Conservation (phyloP, 441 rosid species). For the Syzygium syzygioides region DNA sequence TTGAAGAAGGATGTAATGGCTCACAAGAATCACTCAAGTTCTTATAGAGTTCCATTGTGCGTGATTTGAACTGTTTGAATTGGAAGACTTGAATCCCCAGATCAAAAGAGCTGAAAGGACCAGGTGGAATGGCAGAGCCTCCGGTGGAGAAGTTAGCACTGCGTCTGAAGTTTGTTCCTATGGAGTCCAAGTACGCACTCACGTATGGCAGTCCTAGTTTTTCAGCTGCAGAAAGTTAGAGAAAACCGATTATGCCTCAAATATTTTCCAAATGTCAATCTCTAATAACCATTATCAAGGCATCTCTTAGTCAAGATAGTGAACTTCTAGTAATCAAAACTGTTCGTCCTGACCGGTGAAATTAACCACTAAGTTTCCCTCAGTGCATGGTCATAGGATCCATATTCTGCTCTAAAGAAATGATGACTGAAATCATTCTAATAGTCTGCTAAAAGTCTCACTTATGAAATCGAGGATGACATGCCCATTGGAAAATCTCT, state of each 20-base stretch:
- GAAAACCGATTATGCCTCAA: neutral
- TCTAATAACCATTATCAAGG: neutral
- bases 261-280: neutral
- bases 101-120: slow-evolving; percentile 8
- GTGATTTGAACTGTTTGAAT: slow-evolving; percentile 3
- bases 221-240: neutral
- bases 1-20: neutral
- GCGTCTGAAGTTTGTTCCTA: neutral
- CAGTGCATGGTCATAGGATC: neutral
- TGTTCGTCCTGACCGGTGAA: neutral
- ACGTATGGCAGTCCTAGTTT: neutral
- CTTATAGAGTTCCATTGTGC: neutral
- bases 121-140: slow-evolving; percentile 1
- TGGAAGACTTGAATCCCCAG: neutral
- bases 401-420: too few relatives aligned
- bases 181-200: slow-evolving; percentile 2
- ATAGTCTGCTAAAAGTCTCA: neutral
- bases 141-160: neutral
- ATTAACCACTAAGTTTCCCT: too few relatives aligned
- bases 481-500: slow-evolving; percentile 2
- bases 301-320: neutral
- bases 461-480: slow-evolving; percentile 2
- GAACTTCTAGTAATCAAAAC: neutral
- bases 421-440: neutral
- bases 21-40: neutral